phyloP scores from a whole-genome alignment of 2,329 filamentous ascomycete genomes.

The Arthrobotrys pseudoclavata region DNA sequence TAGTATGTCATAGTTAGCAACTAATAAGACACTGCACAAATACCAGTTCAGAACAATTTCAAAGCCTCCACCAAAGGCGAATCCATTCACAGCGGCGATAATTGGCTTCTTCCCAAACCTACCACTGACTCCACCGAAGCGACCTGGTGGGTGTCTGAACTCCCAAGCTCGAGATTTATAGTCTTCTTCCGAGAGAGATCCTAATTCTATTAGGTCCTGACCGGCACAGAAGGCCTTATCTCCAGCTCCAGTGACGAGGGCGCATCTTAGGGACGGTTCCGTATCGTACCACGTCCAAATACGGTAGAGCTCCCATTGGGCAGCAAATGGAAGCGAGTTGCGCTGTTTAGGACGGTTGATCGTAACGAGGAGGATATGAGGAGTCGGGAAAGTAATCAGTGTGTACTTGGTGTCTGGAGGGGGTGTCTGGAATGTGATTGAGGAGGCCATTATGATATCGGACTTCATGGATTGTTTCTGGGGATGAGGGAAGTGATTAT shows the following conservation, averaged over 20 bases:
- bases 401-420: slow-evolving; percentile 65
- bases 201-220: slow-evolving; percentile 74
- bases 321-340: slow-evolving; percentile 71
- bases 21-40: background rate
- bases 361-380: slow-evolving; percentile 73
- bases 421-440: slow-evolving; percentile 59
- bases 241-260: slow-evolving; percentile 75
- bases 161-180: slow-evolving; percentile 52
- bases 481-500: background rate
- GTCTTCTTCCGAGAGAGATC: slow-evolving; percentile 35
- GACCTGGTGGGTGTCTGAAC: slow-evolving; percentile 67
- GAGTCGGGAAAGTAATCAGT: slow-evolving; percentile 70
- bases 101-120: slow-evolving; percentile 79
- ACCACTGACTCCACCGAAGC: slow-evolving; percentile 77
- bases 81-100: slow-evolving; percentile 81
- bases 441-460: slow-evolving; percentile 31
- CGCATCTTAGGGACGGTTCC: slow-evolving; percentile 73
- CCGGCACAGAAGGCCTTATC: slow-evolving; percentile 77
- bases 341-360: slow-evolving; percentile 73
- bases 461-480: background rate
- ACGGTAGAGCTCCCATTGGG: slow-evolving; percentile 69
- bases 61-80: slow-evolving; percentile 81
- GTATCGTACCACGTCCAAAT: slow-evolving; percentile 75
- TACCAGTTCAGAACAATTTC: slow-evolving; percentile 73
- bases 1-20: background rate